phyloP scores from a whole-genome alignment of 2,329 filamentous ascomycete genomes.

The Fusarium mangiferae region DNA sequence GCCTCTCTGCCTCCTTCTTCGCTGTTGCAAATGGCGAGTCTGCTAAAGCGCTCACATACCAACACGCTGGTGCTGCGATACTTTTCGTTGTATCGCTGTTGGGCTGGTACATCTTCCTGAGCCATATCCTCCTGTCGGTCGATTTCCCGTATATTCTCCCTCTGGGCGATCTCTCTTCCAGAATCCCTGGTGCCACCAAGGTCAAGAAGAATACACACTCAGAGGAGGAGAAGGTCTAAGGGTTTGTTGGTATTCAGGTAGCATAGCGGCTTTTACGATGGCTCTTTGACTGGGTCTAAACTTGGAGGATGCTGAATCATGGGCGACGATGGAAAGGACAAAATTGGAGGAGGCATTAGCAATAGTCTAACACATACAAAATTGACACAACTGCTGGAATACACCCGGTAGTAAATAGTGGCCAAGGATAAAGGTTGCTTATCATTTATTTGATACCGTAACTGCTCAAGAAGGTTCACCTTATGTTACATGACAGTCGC shows the following conservation, averaged over 20 bases:
- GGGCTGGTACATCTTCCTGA: background rate
- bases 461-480: background rate
- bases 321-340: background rate
- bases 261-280: accelerated
- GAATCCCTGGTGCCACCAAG: background rate
- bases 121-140: background rate
- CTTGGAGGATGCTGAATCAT: too few relatives aligned
- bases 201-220: background rate
- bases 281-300: too few relatives aligned
- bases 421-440: background rate
- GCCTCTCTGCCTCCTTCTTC: background rate
- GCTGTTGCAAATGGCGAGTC: background rate
- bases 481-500: background rate
- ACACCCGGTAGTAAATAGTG: accelerated
- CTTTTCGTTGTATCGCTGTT: background rate
- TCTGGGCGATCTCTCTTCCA: background rate
- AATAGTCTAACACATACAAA: background rate
- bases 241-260: accelerated
- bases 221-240: background rate
- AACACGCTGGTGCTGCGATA: background rate
- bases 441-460: background rate
- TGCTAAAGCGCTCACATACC: background rate
- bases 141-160: background rate
- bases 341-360: accelerated
- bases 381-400: accelerated